These are phyloP conservation scores for Glarea lozoyensis DNA, from an alignment of 495 filamentous ascomycete genomes.

Conservation along the genomic window DNA sequence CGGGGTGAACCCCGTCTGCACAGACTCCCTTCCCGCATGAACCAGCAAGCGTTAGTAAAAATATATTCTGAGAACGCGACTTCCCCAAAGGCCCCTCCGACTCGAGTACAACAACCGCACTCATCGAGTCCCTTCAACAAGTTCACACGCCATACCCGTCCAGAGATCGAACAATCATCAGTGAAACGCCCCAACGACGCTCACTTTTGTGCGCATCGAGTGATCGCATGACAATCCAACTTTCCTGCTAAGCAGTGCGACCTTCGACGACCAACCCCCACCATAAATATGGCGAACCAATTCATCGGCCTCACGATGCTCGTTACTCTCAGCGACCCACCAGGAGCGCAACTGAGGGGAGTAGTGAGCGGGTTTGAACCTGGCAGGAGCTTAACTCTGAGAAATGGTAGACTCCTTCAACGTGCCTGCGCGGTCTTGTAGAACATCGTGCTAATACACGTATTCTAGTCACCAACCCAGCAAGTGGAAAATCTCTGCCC, in stretches of 20 bases:
- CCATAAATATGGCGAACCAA: constrained; percentile 35
- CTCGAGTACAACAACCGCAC: too few relatives aligned
- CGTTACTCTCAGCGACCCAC: constrained; percentile 62
- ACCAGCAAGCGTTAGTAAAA: too few relatives aligned
- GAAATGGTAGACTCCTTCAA: constrained; percentile 54
- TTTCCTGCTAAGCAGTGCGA: background rate
- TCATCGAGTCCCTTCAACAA: too few relatives aligned
- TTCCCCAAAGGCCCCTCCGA: too few relatives aligned
- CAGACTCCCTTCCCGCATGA: too few relatives aligned
- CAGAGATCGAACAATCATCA: too few relatives aligned
- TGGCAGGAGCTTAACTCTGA: constrained; percentile 64
- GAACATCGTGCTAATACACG: constrained; percentile 2
- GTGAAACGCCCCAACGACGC: too few relatives aligned
- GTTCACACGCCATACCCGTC: too few relatives aligned
- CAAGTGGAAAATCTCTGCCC: constrained; percentile 26
- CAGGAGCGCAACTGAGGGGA: constrained; percentile 58
- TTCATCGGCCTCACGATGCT: constrained; percentile 76
- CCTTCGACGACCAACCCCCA: background rate
- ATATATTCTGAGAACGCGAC: too few relatives aligned
- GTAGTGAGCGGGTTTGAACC: constrained; percentile 61
- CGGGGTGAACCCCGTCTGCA: too few relatives aligned
- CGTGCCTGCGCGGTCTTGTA: background rate
- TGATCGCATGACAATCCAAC: background rate
- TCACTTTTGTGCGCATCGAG: background rate
- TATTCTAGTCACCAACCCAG: constrained; percentile 15